These are phyloP conservation scores for Neofusicoccum ribis DNA, from an alignment of 2,329 filamentous ascomycete species.

Conservation along the genomic window DNA sequence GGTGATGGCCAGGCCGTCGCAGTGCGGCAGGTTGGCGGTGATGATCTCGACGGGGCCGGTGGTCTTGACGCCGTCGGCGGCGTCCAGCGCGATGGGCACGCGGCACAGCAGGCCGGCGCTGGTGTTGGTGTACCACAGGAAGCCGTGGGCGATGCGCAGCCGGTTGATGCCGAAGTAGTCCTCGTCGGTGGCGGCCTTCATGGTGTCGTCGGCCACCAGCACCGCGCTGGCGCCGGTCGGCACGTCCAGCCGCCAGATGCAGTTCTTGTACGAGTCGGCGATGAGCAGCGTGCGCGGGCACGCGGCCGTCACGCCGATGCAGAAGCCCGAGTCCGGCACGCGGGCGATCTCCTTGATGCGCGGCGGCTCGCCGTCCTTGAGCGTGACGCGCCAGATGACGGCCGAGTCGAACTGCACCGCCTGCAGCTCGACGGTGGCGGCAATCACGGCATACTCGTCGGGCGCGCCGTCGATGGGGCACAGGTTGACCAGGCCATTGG, in stretches of 20 bases:
- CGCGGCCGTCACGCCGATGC: constrained; percentile 1
- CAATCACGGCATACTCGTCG: constrained; percentile 18
- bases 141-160: constrained; percentile 9
- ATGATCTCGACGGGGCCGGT: constrained; percentile 13
- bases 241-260: constrained; percentile 17
- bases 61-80: background rate
- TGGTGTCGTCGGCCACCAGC: constrained; percentile 16
- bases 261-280: constrained; percentile 19
- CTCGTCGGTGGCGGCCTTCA: constrained; percentile 5
- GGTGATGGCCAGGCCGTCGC: constrained; percentile 15
- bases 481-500: constrained; percentile 15
- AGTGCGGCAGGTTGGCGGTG: constrained; percentile 9
- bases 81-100: background rate
- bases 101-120: constrained; percentile 18
- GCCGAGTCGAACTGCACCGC: background rate
- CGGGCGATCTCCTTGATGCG: constrained; percentile 7
- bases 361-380: background rate
- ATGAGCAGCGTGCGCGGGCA: background rate
- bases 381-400: constrained; percentile 16
- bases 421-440: constrained; percentile 16
- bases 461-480: background rate
- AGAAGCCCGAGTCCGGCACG: constrained; percentile 14
- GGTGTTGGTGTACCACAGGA: constrained; percentile 19
- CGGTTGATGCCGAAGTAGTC: constrained; percentile 20
- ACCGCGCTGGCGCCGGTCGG: background rate